A percentile compares a stretch with the other conserved stretches of the same genome.
phyloP scores from a whole-genome alignment of 352 stramenopile genomes.

The Globisporangium middletonii region DNA sequence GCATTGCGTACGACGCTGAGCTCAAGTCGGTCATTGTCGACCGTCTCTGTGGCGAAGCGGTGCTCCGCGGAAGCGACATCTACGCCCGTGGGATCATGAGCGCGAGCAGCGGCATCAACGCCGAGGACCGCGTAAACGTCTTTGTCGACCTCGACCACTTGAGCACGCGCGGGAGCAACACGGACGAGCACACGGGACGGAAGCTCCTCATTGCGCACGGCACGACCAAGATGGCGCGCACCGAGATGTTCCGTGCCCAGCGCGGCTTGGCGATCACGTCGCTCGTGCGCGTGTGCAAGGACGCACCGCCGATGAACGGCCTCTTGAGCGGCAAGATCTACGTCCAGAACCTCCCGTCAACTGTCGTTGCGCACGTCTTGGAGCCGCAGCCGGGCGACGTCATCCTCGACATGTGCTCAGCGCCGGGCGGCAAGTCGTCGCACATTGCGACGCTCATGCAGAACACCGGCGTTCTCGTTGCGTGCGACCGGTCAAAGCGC shows the following conservation, averaged over 20 bases:
- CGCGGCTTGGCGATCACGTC: conserved; percentile 59
- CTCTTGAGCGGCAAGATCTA: conserved; percentile 82
- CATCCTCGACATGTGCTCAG: conserved; percentile 93
- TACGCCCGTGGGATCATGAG: conserved; percentile 91
- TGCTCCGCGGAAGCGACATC: conserved; percentile 91
- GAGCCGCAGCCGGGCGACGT: conserved; percentile 76
- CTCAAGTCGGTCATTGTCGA: conserved; percentile 83
- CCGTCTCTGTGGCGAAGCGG: conserved; percentile 89
- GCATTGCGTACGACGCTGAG: conserved; percentile 17
- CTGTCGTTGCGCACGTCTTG: conserved; percentile 88
- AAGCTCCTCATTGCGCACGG: conserved; percentile 78
- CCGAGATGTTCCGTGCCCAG: conserved; percentile 69
- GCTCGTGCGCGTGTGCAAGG: conserved; percentile 63
- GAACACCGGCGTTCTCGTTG: conserved; percentile 79
- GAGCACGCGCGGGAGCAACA: conserved; percentile 66
- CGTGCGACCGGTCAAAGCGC: conserved; percentile 89
- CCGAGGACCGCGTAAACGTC: conserved; percentile 74
- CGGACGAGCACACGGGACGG: conserved; percentile 63
- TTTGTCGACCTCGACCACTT: conserved; percentile 82
- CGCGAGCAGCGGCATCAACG: conserved; percentile 79
- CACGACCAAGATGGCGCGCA: conserved; percentile 63
- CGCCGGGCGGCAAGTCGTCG: conserved; percentile 91
- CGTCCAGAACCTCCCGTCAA: conserved; percentile 92
- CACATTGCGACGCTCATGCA: conserved; percentile 91
- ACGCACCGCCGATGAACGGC: conserved; percentile 87